Percentiles rank a stretch among this genome's conserved stretches.
Evolutionary conservation across 75 land plant genomes (phyloP).

Genomic region (Pinus tabuliformis): DNA sequence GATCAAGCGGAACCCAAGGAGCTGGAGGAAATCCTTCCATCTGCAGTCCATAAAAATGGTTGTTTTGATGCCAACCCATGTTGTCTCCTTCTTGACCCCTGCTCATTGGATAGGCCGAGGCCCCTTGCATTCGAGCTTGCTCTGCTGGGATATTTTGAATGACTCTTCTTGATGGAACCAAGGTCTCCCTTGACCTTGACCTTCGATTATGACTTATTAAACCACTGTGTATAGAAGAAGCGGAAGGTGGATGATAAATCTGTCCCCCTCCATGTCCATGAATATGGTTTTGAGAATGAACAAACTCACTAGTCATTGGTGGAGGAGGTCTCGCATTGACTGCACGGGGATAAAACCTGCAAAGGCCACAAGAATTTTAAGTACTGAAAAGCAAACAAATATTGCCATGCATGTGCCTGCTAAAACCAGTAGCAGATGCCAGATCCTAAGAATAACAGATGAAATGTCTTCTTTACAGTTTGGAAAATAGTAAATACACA

Average conservation of each 20-base stretch:
- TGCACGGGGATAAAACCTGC: constrained; percentile 7
- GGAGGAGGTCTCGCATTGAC: constrained; percentile 3
- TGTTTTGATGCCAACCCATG: constrained; percentile 6
- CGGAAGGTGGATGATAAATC: constrained; percentile 5
- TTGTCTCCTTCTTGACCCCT: constrained; percentile 7
- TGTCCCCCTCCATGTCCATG: constrained; percentile 4
- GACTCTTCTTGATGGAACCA: constrained; percentile 7
- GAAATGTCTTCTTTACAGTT: too few relatives aligned
- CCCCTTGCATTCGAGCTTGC: constrained; percentile 6
- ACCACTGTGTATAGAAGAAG: constrained; percentile 4
- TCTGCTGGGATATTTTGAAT: constrained; percentile 8
- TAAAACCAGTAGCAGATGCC: background rate
- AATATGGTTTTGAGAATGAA: constrained; percentile 6
- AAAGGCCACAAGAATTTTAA: background rate
- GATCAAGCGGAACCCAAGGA: constrained; percentile 7
- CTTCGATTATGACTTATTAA: background rate
- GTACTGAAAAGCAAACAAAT: background rate
- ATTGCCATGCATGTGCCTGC: background rate
- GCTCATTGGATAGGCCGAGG: constrained; percentile 6
- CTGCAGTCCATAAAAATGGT: constrained; percentile 9
- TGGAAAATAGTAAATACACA: background rate
- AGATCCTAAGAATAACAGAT: too few relatives aligned
- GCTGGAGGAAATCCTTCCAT: constrained; percentile 7
- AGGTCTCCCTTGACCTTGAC: constrained; percentile 5
- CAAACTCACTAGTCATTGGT: constrained; percentile 4